Conservation (phyloP, 106 monocot species). For the Chionographis japonica region DNA sequence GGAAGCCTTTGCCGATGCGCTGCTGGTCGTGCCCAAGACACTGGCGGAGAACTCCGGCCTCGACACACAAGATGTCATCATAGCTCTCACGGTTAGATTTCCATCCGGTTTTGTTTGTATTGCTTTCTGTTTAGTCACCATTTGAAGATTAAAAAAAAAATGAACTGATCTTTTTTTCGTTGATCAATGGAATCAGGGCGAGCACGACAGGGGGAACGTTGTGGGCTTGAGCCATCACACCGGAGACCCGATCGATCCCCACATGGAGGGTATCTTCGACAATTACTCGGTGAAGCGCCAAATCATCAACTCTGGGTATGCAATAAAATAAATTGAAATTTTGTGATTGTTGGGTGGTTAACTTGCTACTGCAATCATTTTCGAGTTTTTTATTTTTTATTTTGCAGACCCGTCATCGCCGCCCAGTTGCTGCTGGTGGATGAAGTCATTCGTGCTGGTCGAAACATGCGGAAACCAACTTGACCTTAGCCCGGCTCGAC, state of each 20-base stretch:
- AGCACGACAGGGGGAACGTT: conserved; percentile 80
- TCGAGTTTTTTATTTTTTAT: background rate
- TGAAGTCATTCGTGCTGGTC: conserved; percentile 97
- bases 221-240: conserved; percentile 89
- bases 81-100: conserved; percentile 58
- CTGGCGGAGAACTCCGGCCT: conserved; percentile 95
- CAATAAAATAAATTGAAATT: background rate
- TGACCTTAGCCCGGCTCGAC: conserved; percentile 14
- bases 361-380: too few relatives aligned
- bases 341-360: too few relatives aligned
- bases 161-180: background rate
- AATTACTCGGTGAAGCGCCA: conserved; percentile 95
- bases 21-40: conserved; percentile 89
- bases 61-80: conserved; percentile 91
- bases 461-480: conserved; percentile 93
- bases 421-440: conserved; percentile 91
- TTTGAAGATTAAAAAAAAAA: background rate
- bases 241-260: conserved; percentile 86
- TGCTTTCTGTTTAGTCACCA: background rate
- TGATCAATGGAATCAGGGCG: conserved; percentile 35
- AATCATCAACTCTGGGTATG: conserved; percentile 92
- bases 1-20: conserved; percentile 96
- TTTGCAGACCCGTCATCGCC: conserved; percentile 81
- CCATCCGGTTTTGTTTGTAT: background rate
- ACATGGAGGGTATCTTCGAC: conserved; percentile 94